A percentile compares a stretch with the other conserved stretches of the same genome.
Conservation (phyloP, 177 flowering plant genomes). For the Tripterygium wilfordii region DNA sequence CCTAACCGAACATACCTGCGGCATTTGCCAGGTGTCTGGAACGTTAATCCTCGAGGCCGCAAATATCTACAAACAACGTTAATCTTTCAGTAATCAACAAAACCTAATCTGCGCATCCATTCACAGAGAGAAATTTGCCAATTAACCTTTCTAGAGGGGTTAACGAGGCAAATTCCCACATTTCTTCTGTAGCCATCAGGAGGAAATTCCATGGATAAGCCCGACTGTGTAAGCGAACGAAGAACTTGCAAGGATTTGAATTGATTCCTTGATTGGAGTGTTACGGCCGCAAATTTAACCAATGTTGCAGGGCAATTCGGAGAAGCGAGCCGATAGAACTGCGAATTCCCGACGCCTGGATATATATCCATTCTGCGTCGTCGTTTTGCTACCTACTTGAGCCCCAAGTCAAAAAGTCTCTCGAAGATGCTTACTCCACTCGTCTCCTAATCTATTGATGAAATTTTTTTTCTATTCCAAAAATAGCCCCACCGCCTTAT, state of each 20-base stretch:
- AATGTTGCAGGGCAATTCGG: constrained; percentile 5
- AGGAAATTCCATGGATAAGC: constrained; percentile 7
- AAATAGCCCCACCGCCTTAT: constrained; percentile 32
- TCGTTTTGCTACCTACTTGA: constrained; percentile 9
- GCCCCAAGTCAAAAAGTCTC: constrained; percentile 14
- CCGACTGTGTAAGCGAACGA: no score
- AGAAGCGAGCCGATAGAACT: background rate
- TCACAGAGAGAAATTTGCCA: no score
- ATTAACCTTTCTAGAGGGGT: no score
- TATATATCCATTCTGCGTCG: constrained; percentile 9
- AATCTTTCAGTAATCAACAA: no score
- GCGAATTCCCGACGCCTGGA: background rate
- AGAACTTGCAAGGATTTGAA: no score
- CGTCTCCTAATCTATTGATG: no score
- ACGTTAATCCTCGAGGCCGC: constrained; percentile 11
- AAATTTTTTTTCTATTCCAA: constrained; percentile 9
- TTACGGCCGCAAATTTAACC: background rate
- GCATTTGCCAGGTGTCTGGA: constrained; percentile 20
- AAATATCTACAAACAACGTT: constrained; percentile 14
- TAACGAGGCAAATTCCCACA: constrained; percentile 17
- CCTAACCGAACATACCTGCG: no score
- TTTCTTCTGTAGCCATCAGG: constrained; percentile 15
- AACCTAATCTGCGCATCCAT: no score
- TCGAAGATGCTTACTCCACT: no score
- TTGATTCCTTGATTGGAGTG: no score